Conservation (phyloP, 768 basidiomycete genomes). For the Psilocybe subaeruginosa region DNA sequence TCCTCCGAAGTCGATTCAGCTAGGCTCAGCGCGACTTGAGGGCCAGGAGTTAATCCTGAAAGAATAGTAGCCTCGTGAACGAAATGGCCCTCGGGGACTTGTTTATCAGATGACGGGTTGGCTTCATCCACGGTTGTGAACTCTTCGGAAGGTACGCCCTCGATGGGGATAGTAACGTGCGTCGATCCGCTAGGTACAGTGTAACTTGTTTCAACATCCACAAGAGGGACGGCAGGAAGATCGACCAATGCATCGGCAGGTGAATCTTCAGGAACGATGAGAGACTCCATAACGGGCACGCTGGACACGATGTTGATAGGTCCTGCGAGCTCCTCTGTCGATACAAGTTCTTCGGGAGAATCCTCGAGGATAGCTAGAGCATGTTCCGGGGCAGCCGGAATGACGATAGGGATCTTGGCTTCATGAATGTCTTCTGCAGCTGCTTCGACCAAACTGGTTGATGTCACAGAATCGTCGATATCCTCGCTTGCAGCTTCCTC, state of each 20-base stretch:
- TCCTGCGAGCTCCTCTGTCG: background rate
- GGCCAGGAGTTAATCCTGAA: slow-evolving; percentile 13
- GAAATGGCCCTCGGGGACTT: background rate
- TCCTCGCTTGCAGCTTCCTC: background rate
- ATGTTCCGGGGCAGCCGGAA: background rate
- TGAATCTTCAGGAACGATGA: slow-evolving; percentile 9
- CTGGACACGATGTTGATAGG: slow-evolving; percentile 10
- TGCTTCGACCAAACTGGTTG: background rate
- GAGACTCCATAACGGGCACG: slow-evolving; percentile 8
- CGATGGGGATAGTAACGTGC: slow-evolving; percentile 1
- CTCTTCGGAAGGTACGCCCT: background rate
- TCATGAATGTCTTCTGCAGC: background rate
- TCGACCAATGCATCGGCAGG: slow-evolving; percentile 12
- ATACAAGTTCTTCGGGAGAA: background rate
- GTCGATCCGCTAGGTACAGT: background rate
- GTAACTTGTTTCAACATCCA: slow-evolving; percentile 3
- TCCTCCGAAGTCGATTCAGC: background rate
- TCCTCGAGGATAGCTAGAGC: background rate
- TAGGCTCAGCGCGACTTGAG: slow-evolving; percentile 9
- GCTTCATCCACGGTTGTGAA: background rate
- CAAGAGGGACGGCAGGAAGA: slow-evolving; percentile 12
- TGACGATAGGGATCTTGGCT: background rate
- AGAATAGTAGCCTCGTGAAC: background rate
- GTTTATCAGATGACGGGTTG: background rate
- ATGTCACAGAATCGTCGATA: background rate